phyloP scores from a whole-genome alignment of 345 rosid genomes.

The Odontarrhena argentea region DNA sequence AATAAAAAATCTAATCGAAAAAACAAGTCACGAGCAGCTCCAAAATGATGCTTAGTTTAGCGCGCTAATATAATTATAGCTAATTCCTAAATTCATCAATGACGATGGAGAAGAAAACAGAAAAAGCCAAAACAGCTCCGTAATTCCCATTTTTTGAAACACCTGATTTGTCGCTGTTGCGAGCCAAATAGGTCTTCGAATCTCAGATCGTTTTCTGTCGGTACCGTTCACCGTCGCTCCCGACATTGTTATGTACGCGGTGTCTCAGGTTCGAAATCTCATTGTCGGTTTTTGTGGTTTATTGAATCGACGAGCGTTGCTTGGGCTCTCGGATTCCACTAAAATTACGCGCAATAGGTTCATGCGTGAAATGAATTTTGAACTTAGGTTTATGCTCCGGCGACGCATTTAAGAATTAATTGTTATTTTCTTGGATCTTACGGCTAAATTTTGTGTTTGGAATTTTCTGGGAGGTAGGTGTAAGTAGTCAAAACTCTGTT shows the following conservation, averaged over 20 bases:
- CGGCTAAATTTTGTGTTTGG: constrained; percentile 28
- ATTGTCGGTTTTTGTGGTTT: constrained; percentile 3
- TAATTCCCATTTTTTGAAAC: not conserved
- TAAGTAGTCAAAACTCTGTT: constrained; percentile 36
- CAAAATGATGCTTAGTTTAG: constrained; percentile 29
- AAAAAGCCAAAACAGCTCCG: constrained; percentile 23
- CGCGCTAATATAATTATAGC: constrained; percentile 39
- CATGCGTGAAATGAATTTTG: constrained; percentile 1
- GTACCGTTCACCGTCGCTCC: constrained; percentile 17
- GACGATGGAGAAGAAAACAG: constrained; percentile 23
- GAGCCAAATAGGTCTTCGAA: constrained; percentile 21
- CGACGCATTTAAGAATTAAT: not conserved
- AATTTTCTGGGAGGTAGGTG: constrained; percentile 27
- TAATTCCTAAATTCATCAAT: constrained; percentile 22
- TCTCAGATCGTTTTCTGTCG: constrained; percentile 17
- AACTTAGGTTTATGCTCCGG: constrained; percentile 17
- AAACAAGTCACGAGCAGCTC: not conserved
- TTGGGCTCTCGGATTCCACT: not conserved
- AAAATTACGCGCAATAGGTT: not conserved
- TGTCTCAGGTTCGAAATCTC: constrained; percentile 31
- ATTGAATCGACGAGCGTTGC: not conserved
- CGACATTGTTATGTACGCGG: constrained; percentile 28
- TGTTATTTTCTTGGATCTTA: constrained; percentile 27
- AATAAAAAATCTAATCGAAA: not conserved
- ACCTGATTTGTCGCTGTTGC: constrained; percentile 23